A percentile compares a stretch with the other conserved stretches of the same genome.
phyloP scores from a whole-genome alignment of 345 rosid genomes.

The Arabis alpina region DNA sequence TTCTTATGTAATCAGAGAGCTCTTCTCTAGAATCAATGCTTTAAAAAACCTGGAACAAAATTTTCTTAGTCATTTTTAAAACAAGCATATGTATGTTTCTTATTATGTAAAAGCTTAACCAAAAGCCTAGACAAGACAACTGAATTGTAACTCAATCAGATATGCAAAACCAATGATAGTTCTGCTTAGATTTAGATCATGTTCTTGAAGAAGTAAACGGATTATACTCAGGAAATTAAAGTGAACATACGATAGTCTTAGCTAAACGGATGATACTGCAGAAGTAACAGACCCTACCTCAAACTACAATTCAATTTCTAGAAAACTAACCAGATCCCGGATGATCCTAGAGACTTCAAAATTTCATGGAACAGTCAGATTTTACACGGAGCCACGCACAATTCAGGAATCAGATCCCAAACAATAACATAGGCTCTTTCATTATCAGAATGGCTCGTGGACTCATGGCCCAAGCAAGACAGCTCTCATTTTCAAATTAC shows the following conservation, averaged over 20 bases:
- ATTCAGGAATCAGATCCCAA: not conserved
- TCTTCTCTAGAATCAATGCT: conserved; percentile 35
- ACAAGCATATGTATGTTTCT: not conserved
- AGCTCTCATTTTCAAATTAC: not conserved
- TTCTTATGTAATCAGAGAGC: conserved; percentile 39
- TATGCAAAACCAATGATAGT: not conserved
- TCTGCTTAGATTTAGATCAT: not conserved
- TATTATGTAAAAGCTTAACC: not conserved
- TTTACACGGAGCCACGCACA: too few relatives aligned
- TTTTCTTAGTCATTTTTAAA: too few relatives aligned
- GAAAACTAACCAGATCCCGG: not conserved
- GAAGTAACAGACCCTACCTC: too few relatives aligned
- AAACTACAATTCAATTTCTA: not conserved
- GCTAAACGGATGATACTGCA: too few relatives aligned
- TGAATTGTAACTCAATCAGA: not conserved
- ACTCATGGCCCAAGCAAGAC: not conserved
- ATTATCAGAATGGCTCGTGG: not conserved
- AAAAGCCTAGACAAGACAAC: not conserved
- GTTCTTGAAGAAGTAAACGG: conserved; percentile 3
- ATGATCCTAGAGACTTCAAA: not conserved
- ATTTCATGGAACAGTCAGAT: not conserved
- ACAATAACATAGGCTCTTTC: not conserved
- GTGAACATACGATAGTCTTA: too few relatives aligned
- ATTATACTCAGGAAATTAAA: too few relatives aligned
- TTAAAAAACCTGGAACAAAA: too few relatives aligned